Evolutionary conservation across 495 filamentous ascomycete species (phyloP).

Genomic region (Arthonia radiata): DNA sequence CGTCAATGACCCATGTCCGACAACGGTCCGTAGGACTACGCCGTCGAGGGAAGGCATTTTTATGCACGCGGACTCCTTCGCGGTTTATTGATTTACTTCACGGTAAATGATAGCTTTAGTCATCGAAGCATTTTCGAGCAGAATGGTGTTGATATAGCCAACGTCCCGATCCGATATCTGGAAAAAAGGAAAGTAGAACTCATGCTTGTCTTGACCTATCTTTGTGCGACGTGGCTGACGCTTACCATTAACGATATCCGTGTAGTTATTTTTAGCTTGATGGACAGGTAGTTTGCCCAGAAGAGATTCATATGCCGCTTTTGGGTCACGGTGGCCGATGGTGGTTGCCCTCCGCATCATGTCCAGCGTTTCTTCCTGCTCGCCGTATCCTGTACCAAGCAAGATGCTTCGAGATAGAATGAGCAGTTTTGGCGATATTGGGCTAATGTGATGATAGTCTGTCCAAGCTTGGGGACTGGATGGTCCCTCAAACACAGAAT

Average conservation of each 20-base stretch:
- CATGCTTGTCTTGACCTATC: slow-evolving; percentile 10
- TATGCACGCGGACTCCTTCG: too few relatives aligned
- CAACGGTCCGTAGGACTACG: too few relatives aligned
- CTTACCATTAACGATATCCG: slow-evolving; percentile 9
- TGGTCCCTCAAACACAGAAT: slow-evolving; percentile 23
- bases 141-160: slow-evolving; percentile 17
- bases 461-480: slow-evolving; percentile 8
- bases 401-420: slow-evolving; percentile 18
- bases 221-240: slow-evolving; percentile 1
- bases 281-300: slow-evolving; percentile 17
- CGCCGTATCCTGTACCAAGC: too few relatives aligned
- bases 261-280: slow-evolving; percentile 17
- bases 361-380: too few relatives aligned
- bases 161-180: slow-evolving; percentile 12
- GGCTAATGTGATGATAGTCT: slow-evolving; percentile 20
- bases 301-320: too few relatives aligned
- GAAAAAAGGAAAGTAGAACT: slow-evolving; percentile 20
- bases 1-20: too few relatives aligned
- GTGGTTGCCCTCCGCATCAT: too few relatives aligned
- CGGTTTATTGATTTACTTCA: too few relatives aligned
- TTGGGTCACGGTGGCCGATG: too few relatives aligned
- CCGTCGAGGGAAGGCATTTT: too few relatives aligned
- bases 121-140: slow-evolving; percentile 14
- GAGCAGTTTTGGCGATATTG: slow-evolving; percentile 24
- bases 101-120: slow-evolving; percentile 10